phyloP scores from a whole-genome alignment of 2,329 filamentous ascomycete species.

The Claviceps sp. region DNA sequence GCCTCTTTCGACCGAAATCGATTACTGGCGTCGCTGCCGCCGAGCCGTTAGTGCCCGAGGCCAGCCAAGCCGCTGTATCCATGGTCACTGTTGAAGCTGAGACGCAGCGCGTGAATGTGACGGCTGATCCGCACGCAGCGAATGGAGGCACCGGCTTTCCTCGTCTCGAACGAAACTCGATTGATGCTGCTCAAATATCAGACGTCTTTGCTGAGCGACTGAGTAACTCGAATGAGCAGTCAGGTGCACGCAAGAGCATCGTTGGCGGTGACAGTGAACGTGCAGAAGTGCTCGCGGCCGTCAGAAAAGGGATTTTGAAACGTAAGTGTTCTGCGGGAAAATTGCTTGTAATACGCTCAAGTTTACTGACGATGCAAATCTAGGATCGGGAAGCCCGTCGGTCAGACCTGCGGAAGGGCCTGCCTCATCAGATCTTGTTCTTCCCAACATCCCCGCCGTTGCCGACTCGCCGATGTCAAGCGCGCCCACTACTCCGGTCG shows the following conservation, averaged over 20 bases:
- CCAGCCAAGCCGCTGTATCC: slow-evolving; percentile 72
- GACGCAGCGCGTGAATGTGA: slow-evolving; percentile 68
- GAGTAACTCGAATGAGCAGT: slow-evolving; percentile 45
- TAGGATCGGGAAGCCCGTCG: slow-evolving; percentile 55
- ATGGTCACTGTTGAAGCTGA: slow-evolving; percentile 96
- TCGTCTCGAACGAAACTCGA: slow-evolving; percentile 67
- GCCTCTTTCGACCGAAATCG: slow-evolving; percentile 89
- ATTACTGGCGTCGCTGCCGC: slow-evolving; percentile 63
- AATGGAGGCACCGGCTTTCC: slow-evolving; percentile 67
- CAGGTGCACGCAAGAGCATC: slow-evolving; percentile 68
- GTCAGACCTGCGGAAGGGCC: slow-evolving; percentile 46
- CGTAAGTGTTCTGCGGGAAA: slow-evolving; percentile 34
- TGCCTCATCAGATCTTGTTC: slow-evolving; percentile 32
- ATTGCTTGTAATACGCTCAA: background rate
- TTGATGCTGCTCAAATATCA: slow-evolving; percentile 47
- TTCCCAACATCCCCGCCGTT: slow-evolving; percentile 48
- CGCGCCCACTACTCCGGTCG: slow-evolving; percentile 74
- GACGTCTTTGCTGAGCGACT: slow-evolving; percentile 34
- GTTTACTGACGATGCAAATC: background rate
- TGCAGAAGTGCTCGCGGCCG: slow-evolving; percentile 79
- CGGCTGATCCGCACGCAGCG: slow-evolving; percentile 52
- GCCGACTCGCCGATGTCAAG: slow-evolving; percentile 74
- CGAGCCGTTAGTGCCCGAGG: slow-evolving; percentile 52
- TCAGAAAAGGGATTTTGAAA: slow-evolving; percentile 93
- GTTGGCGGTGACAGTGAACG: slow-evolving; percentile 81